A percentile compares a stretch with the other conserved stretches of the same genome.
phyloP scores from a whole-genome alignment of 2,329 filamentous ascomycete genomes.

The Fusarium pseudograminearum region DNA sequence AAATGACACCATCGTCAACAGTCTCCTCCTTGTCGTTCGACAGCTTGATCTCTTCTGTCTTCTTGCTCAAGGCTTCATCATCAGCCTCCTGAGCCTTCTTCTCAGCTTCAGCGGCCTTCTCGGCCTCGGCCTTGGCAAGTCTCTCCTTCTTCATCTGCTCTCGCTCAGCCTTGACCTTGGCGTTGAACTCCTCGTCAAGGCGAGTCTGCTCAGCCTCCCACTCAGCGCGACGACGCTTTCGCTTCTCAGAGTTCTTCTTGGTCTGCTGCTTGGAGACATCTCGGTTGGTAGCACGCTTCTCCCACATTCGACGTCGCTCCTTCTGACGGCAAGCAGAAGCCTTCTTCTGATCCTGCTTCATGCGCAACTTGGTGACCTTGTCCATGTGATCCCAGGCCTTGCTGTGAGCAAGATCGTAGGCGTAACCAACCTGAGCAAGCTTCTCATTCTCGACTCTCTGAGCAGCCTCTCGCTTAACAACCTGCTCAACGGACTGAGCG shows the following conservation, averaged over 20 bases:
- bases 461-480: constrained; percentile 65
- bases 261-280: constrained; percentile 57
- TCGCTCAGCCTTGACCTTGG: constrained; percentile 39
- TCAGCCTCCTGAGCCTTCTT: constrained; percentile 31
- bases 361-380: constrained; percentile 62
- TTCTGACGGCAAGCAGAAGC: constrained; percentile 60
- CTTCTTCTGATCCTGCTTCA: constrained; percentile 63
- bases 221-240: constrained; percentile 47
- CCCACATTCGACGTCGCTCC: constrained; percentile 63
- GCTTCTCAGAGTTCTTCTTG: constrained; percentile 55
- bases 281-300: constrained; percentile 60
- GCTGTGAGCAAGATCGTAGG: constrained; percentile 71
- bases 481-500: constrained; percentile 64
- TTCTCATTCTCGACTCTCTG: constrained; percentile 66
- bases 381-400: constrained; percentile 66
- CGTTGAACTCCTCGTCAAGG: constrained; percentile 49
- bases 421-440: constrained; percentile 67
- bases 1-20: constrained; percentile 43
- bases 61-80: constrained; percentile 42
- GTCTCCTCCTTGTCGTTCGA: constrained; percentile 34
- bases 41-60: constrained; percentile 27
- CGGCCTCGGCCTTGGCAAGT: constrained; percentile 29
- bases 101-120: constrained; percentile 39
- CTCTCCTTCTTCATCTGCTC: constrained; percentile 35
- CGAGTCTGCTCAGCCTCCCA: constrained; percentile 46